Percentiles rank a stretch among this genome's conserved stretches.
Conservation (phyloP, 495 filamentous ascomycete species). For the Annulohypoxylon nitens region DNA sequence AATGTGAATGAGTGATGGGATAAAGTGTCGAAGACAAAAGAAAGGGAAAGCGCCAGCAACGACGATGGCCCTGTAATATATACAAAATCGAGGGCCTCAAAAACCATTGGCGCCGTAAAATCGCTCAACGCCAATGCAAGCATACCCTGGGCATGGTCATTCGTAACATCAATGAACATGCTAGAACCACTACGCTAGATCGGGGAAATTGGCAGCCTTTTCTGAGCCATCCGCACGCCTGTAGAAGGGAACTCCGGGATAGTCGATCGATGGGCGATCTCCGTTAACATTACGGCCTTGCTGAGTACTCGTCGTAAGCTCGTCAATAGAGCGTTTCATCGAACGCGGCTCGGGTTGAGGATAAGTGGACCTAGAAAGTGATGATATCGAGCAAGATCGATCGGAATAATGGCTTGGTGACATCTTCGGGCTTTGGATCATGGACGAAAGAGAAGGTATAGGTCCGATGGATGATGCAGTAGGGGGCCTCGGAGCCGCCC, state of each 20-base stretch:
- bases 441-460: constrained; percentile 42
- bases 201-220: constrained; percentile 36
- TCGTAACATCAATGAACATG: constrained; percentile 42
- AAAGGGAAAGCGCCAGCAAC: constrained; percentile 9
- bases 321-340: constrained; percentile 49
- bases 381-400: constrained; percentile 44
- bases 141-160: constrained; percentile 27
- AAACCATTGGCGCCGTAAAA: constrained; percentile 30
- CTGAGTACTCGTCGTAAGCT: constrained; percentile 45
- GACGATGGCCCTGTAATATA: constrained; percentile 24
- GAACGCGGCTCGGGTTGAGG: constrained; percentile 42
- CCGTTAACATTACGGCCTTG: constrained; percentile 48
- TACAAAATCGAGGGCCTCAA: constrained; percentile 32
- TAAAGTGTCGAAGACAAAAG: constrained; percentile 10
- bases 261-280: constrained; percentile 44
- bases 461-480: constrained; percentile 39
- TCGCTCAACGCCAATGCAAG: constrained; percentile 35
- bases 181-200: constrained; percentile 36
- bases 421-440: constrained; percentile 44
- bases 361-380: constrained; percentile 40
- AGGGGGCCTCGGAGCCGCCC: constrained; percentile 35
- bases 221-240: constrained; percentile 47
- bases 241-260: constrained; percentile 40
- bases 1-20: constrained; percentile 32
- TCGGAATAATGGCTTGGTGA: constrained; percentile 33